Evolutionary conservation across 1,139 yeast genomes (phyloP), one percentile per base, ranked within the genome.

Genomic region (Candida sanyaensis): DNA sequence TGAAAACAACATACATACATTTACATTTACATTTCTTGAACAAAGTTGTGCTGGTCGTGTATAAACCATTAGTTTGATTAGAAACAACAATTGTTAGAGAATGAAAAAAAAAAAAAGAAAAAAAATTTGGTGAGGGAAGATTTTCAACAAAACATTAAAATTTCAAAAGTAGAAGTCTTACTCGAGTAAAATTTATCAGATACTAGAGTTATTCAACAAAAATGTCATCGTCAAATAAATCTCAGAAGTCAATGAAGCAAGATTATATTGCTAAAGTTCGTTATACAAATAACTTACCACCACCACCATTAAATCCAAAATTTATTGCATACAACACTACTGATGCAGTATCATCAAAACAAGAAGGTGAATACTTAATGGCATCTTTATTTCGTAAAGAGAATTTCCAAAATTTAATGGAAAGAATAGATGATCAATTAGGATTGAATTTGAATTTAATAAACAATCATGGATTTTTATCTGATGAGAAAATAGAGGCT

Each of bases 281-380:
- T 61, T 93, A 91, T 65, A 83, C 83, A 52, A 93, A 93, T 64
- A 88, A 84, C 60, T 74, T 93, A 31, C 99, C 99, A 12, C 93
- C 97, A 2, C 98, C 99, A 9, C 88, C 95, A 24, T 78, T 95
- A 54, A 91, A 96, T 46, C 98, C 99, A 24, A 90, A 88, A 65
- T 77, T 91, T 50, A 67, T 93, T 49, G 80, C 84, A 49, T 78
- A 81, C 55, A 64, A 76, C 68, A 63, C 73, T 30, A 72, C 77
- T 7, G 73, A 69, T 45, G 60, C 60, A 33, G 55, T 61, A 40
- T 61, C 80, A 12, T 65, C 74, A 59, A 75, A 58, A 72, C 75
- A 60, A 65, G 83, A 80, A 50, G 78, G 88, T 6, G 80, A 92
- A 43, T 76, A 82, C 49, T 75, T 89, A 52, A 71, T 93, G 56